Conservation (phyloP, 306 rosid species). For the Casuarina cunninghamiana region DNA sequence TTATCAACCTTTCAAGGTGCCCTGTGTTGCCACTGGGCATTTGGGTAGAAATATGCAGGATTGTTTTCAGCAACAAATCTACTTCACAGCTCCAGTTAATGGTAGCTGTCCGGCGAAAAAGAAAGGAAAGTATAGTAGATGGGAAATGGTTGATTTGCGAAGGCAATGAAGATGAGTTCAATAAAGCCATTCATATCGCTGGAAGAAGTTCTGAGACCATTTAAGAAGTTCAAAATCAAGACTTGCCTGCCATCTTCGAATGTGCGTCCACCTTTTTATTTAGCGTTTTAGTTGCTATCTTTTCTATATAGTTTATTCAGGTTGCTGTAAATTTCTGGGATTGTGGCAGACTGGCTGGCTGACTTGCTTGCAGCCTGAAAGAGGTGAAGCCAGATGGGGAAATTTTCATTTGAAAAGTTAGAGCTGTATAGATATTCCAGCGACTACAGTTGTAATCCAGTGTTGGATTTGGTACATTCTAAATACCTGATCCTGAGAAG, state of each 20-base stretch:
- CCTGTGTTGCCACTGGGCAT: neutral
- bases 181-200: neutral
- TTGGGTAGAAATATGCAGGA: neutral
- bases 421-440: neutral
- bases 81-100: neutral
- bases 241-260: neutral
- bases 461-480: neutral
- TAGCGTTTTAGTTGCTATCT: neutral
- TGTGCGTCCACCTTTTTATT: neutral
- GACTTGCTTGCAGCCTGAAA: neutral
- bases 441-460: neutral
- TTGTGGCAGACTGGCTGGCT: neutral
- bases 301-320: neutral
- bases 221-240: neutral
- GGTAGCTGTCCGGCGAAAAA: neutral
- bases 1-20: neutral
- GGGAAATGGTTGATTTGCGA: neutral
- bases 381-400: neutral
- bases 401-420: neutral
- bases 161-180: neutral
- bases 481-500: neutral
- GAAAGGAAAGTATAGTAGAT: neutral
- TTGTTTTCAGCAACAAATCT: neutral
- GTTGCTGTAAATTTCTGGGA: neutral
- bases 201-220: neutral